Evolutionary conservation across 176 grass and related monocot species (phyloP).

Genomic region (Cenchrus purpureus): DNA sequence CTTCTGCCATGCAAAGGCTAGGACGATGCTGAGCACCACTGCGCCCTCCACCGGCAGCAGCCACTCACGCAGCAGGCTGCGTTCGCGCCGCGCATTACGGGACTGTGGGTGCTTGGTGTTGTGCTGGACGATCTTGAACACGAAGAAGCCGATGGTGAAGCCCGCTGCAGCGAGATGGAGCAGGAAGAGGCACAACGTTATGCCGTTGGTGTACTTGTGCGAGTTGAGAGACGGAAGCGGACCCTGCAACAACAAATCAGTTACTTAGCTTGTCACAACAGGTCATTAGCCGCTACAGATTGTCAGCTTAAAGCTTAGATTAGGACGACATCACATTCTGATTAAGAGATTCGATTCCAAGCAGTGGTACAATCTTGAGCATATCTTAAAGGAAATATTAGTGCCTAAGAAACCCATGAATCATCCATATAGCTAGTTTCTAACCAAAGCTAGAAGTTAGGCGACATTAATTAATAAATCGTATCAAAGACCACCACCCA

Average conservation of each 20-base stretch:
- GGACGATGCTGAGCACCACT: conserved; percentile 68
- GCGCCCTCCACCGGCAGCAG: conserved; percentile 83
- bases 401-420: conserved; percentile 27
- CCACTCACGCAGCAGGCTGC: conserved; percentile 66
- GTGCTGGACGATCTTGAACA: conserved; percentile 59
- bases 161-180: conserved; percentile 60
- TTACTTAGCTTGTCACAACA: conserved; percentile 1
- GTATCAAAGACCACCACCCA: conserved; percentile 38
- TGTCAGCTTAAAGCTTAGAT: conserved; percentile 27
- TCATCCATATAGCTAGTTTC: neutral
- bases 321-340: neutral
- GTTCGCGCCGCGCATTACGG: conserved; percentile 38
- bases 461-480: conserved; percentile 32
- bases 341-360: conserved; percentile 29
- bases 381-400: conserved; percentile 20
- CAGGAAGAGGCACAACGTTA: conserved; percentile 79
- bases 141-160: conserved; percentile 68
- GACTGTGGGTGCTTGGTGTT: conserved; percentile 45
- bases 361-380: neutral
- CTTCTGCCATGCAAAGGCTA: conserved; percentile 96
- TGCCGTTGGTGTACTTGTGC: conserved; percentile 73
- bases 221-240: conserved; percentile 68
- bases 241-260: conserved; percentile 35
- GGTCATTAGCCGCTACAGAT: neutral
- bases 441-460: conserved; percentile 35